Percentiles rank a stretch among this genome's conserved stretches.
These are phyloP conservation scores for Achaetomiella virescens DNA, from an alignment of 495 filamentous ascomycete genomes.

Conservation along the genomic window DNA sequence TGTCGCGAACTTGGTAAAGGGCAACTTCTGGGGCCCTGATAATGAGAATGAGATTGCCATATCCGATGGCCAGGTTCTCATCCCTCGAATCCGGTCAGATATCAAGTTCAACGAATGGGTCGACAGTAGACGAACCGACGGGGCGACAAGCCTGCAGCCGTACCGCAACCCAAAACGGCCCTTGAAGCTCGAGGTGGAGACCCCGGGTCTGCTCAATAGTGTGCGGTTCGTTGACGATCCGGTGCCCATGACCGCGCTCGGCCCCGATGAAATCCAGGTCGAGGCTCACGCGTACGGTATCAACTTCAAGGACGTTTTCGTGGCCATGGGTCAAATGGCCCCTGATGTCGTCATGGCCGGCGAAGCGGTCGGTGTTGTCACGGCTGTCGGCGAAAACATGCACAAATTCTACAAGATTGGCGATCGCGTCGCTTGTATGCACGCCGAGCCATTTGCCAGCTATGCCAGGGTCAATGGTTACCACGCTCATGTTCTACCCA, in stretches of 20 bases:
- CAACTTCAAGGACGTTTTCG: conserved; percentile 31
- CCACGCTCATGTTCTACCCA: conserved; percentile 6
- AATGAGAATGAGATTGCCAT: too few species aligned
- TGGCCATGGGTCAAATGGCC: conserved; percentile 21
- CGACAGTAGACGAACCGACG: background rate
- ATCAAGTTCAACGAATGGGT: background rate
- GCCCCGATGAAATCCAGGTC: conserved; percentile 21
- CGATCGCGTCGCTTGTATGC: conserved; percentile 31
- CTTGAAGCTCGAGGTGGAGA: background rate
- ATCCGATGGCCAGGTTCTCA: too few species aligned
- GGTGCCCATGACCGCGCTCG: background rate
- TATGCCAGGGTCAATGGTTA: background rate
- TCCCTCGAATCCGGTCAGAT: background rate
- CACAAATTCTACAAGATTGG: conserved; percentile 33
- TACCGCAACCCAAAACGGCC: background rate
- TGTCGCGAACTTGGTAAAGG: too few species aligned
- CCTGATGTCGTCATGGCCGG: conserved; percentile 22
- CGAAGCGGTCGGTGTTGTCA: conserved; percentile 39
- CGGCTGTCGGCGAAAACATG: conserved; percentile 44
- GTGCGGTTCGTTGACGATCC: conserved; percentile 19
- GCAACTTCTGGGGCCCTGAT: too few species aligned
- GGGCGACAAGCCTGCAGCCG: background rate
- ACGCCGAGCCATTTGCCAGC: conserved; percentile 2
- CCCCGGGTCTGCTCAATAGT: conserved; percentile 19
- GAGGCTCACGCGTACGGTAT: conserved; percentile 22